These are phyloP conservation scores for Handroanthus guayacan DNA, from an alignment of 257 asterid genomes.

Conservation along the genomic window DNA sequence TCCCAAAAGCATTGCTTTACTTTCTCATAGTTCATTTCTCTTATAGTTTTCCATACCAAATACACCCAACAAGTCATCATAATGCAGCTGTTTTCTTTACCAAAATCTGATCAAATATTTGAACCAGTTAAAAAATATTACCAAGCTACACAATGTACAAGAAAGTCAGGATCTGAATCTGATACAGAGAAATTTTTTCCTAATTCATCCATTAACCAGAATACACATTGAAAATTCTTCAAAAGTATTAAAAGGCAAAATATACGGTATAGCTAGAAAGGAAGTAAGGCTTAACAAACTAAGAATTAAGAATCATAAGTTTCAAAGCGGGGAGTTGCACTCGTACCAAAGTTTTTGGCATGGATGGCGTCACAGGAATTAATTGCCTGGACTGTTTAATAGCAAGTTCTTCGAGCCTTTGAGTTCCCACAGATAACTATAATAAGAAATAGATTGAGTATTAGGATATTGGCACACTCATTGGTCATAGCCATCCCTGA, in stretches of 20 bases:
- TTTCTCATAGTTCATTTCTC: constrained; percentile 1
- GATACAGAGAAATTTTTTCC: background rate
- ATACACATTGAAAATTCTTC: background rate
- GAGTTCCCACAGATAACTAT: constrained; percentile 67
- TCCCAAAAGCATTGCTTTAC: background rate
- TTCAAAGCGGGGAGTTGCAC: constrained; percentile 18
- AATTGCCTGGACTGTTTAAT: constrained; percentile 79
- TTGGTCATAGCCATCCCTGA: background rate
- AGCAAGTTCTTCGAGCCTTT: constrained; percentile 82
- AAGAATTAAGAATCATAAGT: background rate
- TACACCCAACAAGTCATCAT: background rate
- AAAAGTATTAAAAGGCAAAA: background rate
- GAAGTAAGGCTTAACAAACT: background rate
- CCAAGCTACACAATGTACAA: background rate
- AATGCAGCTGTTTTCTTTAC: background rate
- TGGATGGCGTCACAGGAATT: constrained; percentile 76
- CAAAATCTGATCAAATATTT: background rate
- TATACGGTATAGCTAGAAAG: background rate
- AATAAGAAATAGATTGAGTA: constrained; percentile 24
- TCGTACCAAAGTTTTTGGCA: constrained; percentile 68
- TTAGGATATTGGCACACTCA: constrained; percentile 31
- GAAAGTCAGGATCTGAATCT: background rate
- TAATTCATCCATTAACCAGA: constrained; percentile 21
- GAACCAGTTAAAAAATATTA: background rate
- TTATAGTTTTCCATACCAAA: background rate